These are phyloP conservation scores for Helenozyma rhizophorensis DNA, from an alignment of 805 yeast genomes.

Conservation along the genomic window DNA sequence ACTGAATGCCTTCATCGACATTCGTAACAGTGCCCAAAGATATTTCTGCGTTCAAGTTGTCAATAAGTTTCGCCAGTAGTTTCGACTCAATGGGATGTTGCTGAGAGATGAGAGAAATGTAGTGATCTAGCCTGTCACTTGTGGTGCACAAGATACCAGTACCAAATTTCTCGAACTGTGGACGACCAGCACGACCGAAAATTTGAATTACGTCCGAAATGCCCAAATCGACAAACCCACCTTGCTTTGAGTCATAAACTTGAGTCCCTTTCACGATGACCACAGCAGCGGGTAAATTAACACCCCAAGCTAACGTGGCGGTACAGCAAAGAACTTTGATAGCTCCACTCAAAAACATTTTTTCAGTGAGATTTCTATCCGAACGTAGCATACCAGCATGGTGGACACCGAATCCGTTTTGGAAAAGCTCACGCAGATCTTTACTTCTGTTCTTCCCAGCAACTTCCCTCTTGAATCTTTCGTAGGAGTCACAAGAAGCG, in stretches of 20 bases:
- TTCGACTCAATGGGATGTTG: slow-evolving; percentile 96
- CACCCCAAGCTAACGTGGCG: slow-evolving; percentile 99
- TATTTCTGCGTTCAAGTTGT: slow-evolving; percentile 93
- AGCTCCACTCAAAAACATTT: slow-evolving; percentile 79
- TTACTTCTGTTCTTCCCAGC: slow-evolving; percentile 61
- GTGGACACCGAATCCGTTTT: slow-evolving; percentile 84
- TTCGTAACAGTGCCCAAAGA: slow-evolving; percentile 93
- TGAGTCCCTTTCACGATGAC: slow-evolving; percentile 96
- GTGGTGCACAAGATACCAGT: slow-evolving; percentile 89
- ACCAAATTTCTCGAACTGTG: slow-evolving; percentile 90
- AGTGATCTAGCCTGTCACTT: slow-evolving; percentile 76
- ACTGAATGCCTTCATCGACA: slow-evolving; percentile 88
- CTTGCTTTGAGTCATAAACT: slow-evolving; percentile 88
- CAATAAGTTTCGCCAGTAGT: slow-evolving; percentile 72
- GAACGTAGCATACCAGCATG: slow-evolving; percentile 96
- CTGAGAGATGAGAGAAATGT: slow-evolving; percentile 81
- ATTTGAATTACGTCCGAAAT: slow-evolving; percentile 96
- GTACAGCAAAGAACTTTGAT: slow-evolving; percentile 91
- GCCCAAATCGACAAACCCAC: slow-evolving; percentile 91
- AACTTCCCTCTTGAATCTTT: slow-evolving; percentile 58
- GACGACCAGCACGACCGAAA: slow-evolving; percentile 99
- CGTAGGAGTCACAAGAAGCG: slow-evolving; percentile 34
- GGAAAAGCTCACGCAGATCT: slow-evolving; percentile 77
- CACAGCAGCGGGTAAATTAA: slow-evolving; percentile 95
- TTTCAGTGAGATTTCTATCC: slow-evolving; percentile 86